Base-by-base conservation (phyloP, 768 basidiomycete species). In the Lentinula guzmanii region DNA sequence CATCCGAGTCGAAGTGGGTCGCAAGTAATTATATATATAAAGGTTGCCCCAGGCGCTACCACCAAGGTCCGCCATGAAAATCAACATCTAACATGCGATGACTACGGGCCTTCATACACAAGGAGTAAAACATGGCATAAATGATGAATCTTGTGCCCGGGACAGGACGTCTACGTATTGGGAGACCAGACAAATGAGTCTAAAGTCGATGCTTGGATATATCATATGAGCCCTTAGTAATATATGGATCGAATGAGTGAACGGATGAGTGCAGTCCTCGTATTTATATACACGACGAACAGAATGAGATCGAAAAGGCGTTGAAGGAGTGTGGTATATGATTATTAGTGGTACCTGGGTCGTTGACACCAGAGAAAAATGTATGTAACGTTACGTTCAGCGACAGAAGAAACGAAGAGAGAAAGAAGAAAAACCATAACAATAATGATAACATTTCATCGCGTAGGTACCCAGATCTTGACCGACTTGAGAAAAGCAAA, bases 381-480 rank as follows among this genome's bases (percentile, higher is more conserved):
- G 51, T 7, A 52, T 33, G 51, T 52, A 34, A 34, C 31, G 51
- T 52, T 52, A 8, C 13, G 31, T 39, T 8, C 37, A 39, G 7
- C 37, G 13, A 39, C 13, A 13, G 13, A 8, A 13, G 37, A 13
- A 13, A 16, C 6, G 6, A 5, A 48, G n/a, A 48, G 10, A 48
- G 34, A 21, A 31, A 18, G 48, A 50, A 28, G n/a, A n/a, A 24
- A 34, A 52, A n/a, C 18, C 43, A 31, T 21, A 50, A 9, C 37
- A 50, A 59, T 58, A 58, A 58, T 58, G 42, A 45, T 59, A 59
- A 59, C 7, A 34, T 24, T 16, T 63, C 58, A 63, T 55, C 63
- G 63, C 15, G 52, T 60, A 33, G 62, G 64, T 24, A 63, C 45
- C 64, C 64, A 65, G 24, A 65, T 63, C 56, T 65, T 65, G 35